Base-by-base conservation (phyloP, 345 rosid species). In the Cardamine chenopodiifolia region DNA sequence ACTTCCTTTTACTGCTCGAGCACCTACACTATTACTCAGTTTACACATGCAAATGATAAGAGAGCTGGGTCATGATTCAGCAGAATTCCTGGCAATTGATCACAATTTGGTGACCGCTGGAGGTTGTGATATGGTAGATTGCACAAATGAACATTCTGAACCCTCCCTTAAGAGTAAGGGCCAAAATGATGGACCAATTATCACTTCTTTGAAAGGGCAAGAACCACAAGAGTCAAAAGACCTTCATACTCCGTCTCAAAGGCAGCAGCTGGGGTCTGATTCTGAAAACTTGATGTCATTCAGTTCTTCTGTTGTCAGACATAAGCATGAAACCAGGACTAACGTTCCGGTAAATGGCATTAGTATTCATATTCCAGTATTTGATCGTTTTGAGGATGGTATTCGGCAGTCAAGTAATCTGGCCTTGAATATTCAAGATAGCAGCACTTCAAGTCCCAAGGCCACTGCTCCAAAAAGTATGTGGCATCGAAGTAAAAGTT, bases 401-500 rank as follows among this genome's bases (percentile, higher is more conserved):
- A 68, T 76, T 50, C 87, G 74, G 14, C 88, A 68, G 25, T 73
- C 90, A 78, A 67, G 78, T 70, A 88, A 83, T 71, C 71, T 86
- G 78, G 73, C 83, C 72, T 81, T 81, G 83, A 88, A 83, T 72
- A 82, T 78, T 84, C 86, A 83, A 70, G 87, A 89, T 72, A 83
- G 83, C 65, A 69, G 83, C 65, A 71, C 80, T 49, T 87, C 90
- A 9, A 87, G 91, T 73, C 88, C 90, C 65, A 94, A 94, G 75
- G 89, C 92, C 59, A 90, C 97, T 64, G 98, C 93, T 61, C 96
- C 87, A 42, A 86, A 95, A 84, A 91, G 97, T 67, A 79, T 89
- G 59, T 82, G 93, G 88, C 87, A 83, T 72, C 89, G 86, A 74
- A 84, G 74, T 72, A 87, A 92, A 88, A 84, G 82, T 79, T 78